These are phyloP conservation scores for Saussurea involucrata DNA, from an alignment of 129 eudicot genomes.

Conservation along the genomic window DNA sequence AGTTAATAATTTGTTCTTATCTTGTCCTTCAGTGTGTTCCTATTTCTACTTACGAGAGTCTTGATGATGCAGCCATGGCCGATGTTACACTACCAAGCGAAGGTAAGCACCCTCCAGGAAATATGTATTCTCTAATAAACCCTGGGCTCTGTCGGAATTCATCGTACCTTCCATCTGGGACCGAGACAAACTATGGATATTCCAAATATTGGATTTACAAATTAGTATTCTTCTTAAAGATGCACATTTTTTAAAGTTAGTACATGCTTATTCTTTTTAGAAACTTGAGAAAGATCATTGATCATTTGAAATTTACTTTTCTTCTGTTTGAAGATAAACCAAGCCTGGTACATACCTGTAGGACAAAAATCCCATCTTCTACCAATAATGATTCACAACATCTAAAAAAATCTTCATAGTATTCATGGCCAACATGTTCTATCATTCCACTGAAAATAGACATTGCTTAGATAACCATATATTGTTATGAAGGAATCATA, in stretches of 20 bases:
- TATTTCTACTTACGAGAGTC: conserved; percentile 57
- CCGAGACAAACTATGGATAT: conserved; percentile 55
- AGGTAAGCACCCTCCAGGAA: conserved; percentile 82
- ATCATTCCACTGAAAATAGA: conserved; percentile 67
- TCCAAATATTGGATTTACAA: too few species aligned
- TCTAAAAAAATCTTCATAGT: conserved; percentile 67
- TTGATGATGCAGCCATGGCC: conserved; percentile 86
- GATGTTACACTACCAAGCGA: conserved; percentile 73
- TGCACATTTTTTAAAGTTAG: not conserved
- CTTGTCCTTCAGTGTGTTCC: not conserved
- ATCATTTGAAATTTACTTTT: not conserved
- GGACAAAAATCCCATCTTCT: conserved; percentile 60
- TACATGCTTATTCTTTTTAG: not conserved
- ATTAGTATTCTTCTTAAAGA: too few species aligned
- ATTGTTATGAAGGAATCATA: not conserved
- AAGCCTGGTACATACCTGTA: conserved; percentile 42
- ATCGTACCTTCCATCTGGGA: conserved; percentile 77
- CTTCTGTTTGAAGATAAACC: too few species aligned
- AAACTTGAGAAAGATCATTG: too few species aligned
- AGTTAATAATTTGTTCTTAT: too few species aligned
- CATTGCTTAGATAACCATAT: not conserved
- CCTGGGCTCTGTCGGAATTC: conserved; percentile 69
- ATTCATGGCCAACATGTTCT: conserved; percentile 96
- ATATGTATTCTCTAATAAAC: conserved; percentile 84
- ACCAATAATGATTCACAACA: conserved; percentile 71